phyloP scores from a whole-genome alignment of 805 yeast genomes.

The Jamesozyma lodderae region DNA sequence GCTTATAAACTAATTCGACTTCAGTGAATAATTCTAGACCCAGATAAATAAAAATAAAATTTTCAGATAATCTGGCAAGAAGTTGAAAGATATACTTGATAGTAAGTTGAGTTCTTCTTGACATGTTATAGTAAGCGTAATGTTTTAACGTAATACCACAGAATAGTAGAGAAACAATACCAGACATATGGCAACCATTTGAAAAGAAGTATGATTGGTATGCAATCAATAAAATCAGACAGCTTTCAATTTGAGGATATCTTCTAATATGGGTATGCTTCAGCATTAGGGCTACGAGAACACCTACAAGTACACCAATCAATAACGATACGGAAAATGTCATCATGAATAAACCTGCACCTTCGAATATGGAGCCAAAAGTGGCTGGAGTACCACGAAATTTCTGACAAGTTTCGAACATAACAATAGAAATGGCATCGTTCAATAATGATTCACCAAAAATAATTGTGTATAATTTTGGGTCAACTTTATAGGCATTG shows the following conservation, averaged over 20 bases:
- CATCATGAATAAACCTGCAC: conserved; percentile 86
- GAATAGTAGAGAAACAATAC: conserved; percentile 86
- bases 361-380: conserved; percentile 76
- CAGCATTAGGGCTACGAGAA: conserved; percentile 77
- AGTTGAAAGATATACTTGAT: conserved; percentile 91
- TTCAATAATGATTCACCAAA: conserved; percentile 93
- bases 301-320: conserved; percentile 83
- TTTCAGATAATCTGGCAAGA: conserved; percentile 90
- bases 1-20: conserved; percentile 90
- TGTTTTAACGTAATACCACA: conserved; percentile 96
- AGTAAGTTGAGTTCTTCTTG: conserved; percentile 92
- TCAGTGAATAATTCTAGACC: conserved; percentile 94
- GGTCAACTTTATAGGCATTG: conserved; percentile 96
- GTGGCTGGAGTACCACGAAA: conserved; percentile 80
- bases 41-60: conserved; percentile 89
- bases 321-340: conserved; percentile 85
- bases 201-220: conserved; percentile 96
- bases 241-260: conserved; percentile 95
- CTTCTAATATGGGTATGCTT: conserved; percentile 90
- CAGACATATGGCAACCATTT: conserved; percentile 99
- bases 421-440: conserved; percentile 97
- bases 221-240: conserved; percentile 80
- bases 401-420: conserved; percentile 97
- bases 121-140: conserved; percentile 96
- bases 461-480: conserved; percentile 90